phyloP scores from a whole-genome alignment of 1,139 yeast genomes.

The Taiozyma sp. region DNA sequence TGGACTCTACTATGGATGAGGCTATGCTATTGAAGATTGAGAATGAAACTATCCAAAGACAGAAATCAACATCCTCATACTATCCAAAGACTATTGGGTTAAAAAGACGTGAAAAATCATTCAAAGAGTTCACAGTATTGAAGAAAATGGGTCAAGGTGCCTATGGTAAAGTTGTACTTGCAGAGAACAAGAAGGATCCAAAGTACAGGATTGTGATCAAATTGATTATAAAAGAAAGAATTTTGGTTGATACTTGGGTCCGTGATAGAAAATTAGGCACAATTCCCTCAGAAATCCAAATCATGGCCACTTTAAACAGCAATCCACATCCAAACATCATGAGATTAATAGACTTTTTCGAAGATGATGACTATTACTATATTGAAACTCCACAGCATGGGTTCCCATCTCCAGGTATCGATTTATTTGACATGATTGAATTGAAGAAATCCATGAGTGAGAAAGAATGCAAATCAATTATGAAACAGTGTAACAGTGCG shows the following conservation, averaged over 20 bases:
- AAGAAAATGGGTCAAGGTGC: slow-evolving; percentile 95
- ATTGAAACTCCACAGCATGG: slow-evolving; percentile 92
- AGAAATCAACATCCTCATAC: slow-evolving; percentile 32
- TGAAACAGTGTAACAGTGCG: slow-evolving; percentile 75
- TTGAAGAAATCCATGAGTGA: slow-evolving; percentile 76
- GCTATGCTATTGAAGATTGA: slow-evolving; percentile 40
- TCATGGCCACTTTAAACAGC: slow-evolving; percentile 72
- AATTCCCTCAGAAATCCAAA: slow-evolving; percentile 90
- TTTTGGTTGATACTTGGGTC: slow-evolving; percentile 96
- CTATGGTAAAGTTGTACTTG: slow-evolving; percentile 86
- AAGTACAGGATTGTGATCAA: slow-evolving; percentile 72
- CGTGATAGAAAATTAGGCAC: slow-evolving; percentile 88
- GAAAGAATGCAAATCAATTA: slow-evolving; percentile 68
- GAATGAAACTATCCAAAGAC: slow-evolving; percentile 36
- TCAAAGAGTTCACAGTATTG: slow-evolving; percentile 63
- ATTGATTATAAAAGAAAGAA: slow-evolving; percentile 87
- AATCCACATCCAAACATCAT: slow-evolving; percentile 86
- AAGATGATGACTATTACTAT: slow-evolving; percentile 83
- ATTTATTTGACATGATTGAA: slow-evolving; percentile 87
- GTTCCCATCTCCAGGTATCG: slow-evolving; percentile 76
- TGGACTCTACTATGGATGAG: slow-evolving; percentile 29
- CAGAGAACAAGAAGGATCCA: slow-evolving; percentile 60
- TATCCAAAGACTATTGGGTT: slow-evolving; percentile 61
- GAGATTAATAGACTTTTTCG: slow-evolving; percentile 84
- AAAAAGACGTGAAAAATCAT: slow-evolving; percentile 58